Evolutionary conservation across 139 green algal species (phyloP).

Genomic region (Mychonastes homosphaera): DNA sequence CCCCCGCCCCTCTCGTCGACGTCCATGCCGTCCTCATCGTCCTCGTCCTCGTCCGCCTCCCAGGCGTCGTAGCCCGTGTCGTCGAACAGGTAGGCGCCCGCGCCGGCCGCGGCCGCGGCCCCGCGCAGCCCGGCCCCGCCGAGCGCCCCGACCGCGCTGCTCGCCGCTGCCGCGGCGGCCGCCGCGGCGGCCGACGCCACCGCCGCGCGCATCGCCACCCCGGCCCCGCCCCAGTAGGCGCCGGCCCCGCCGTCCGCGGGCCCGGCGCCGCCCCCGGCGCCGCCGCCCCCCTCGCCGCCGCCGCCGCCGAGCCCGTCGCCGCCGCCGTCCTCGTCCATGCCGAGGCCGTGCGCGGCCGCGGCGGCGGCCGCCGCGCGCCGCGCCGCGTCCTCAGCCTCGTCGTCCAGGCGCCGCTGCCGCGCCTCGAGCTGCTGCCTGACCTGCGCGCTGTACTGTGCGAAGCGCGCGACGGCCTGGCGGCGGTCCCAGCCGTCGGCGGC

Average conservation of each 20-base stretch:
- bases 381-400: not conserved
- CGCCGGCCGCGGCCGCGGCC: not conserved
- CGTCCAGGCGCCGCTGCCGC: constrained; percentile 2
- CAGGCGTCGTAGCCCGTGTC: not conserved
- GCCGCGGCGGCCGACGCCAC: not conserved
- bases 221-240: not conserved
- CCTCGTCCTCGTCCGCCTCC: not conserved
- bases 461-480: constrained; percentile 37
- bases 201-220: not conserved
- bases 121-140: too few relatives aligned
- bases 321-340: constrained; percentile 1
- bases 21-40: constrained; percentile 6
- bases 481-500: constrained; percentile 59
- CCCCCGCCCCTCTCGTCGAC: not conserved
- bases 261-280: not conserved
- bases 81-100: too few relatives aligned
- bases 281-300: not conserved
- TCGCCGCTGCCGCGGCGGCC: not conserved
- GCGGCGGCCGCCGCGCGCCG: constrained; percentile 1
- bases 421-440: constrained; percentile 1
- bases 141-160: not conserved
- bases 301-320: not conserved
- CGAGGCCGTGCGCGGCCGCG: constrained; percentile 1
- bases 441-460: constrained; percentile 29
- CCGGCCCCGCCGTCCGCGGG: not conserved